Evolutionary conservation across 352 stramenopile species (phyloP), one percentile per base, ranked within the genome.

Genomic region (Phytophthora podocarpi): DNA sequence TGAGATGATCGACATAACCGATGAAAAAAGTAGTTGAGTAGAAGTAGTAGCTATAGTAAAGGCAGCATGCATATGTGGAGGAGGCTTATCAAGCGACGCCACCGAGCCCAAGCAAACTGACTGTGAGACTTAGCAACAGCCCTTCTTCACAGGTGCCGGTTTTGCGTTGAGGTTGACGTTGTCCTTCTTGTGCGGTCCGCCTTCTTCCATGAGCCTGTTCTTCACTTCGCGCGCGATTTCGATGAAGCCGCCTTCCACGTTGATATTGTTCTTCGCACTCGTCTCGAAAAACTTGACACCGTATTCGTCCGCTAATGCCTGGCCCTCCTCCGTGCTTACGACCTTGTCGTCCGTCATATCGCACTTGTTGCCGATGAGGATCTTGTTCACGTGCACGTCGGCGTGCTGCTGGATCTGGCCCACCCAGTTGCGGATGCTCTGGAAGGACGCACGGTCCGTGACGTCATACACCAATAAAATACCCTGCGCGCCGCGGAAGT

Each of bases 291-390:
- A 98, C 76, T 97, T 96, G 70, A 98, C 93, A 45, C 92, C 93
- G 59, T 97, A 98, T 74, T 98, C 89, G 64, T 96, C 85, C 51
- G 95, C 95, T 79, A 98, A 87, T 84, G 91, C 85, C 72, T 97
- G 86, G 23, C 95, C 95, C 75, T 98, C 95, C 67, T 98, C 93
- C 56, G 85, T 97, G 72, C 86, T 97, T 63, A 98, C 93, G 41
- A 97, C 89, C 80, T 98, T 98, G 72, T 99, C 95, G 67, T 98
- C 92, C 45, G 95, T 93, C 84, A 99, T 98, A 96, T 99, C 97
- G 70, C 94, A 98, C 89, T 99, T 99, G 82, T 99, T 99, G 34
- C 97, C 98, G 58, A 99, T 98, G 51, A 99, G 76, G 68, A 99
- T 99, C 82, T 99, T 99, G 89, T 99, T 99, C 13, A 99, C 97